Conservation (phyloP, 805 yeast species). For the Suhomyces faveliae region DNA sequence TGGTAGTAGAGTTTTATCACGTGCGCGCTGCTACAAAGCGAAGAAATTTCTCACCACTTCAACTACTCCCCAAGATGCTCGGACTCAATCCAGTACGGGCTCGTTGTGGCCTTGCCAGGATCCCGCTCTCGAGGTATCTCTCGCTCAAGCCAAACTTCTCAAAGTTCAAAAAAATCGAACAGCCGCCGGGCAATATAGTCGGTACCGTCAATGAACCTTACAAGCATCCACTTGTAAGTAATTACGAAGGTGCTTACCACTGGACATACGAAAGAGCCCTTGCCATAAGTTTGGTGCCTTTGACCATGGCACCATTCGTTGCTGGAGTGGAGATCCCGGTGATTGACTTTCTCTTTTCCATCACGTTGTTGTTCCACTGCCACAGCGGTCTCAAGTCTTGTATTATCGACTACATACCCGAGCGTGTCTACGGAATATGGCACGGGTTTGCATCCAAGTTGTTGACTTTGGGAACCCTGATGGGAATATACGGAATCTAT, state of each 20-base stretch:
- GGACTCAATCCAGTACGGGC: background rate
- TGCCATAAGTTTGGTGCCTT: constrained; percentile 71
- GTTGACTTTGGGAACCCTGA: constrained; percentile 67
- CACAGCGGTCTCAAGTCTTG: constrained; percentile 88
- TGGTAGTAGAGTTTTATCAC: background rate
- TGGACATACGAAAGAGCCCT: constrained; percentile 87
- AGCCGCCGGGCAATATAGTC: constrained; percentile 85
- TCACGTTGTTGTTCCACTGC: constrained; percentile 69
- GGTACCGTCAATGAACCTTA: constrained; percentile 95
- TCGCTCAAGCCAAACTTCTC: constrained; percentile 46
- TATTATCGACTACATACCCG: constrained; percentile 89
- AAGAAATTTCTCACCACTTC: background rate
- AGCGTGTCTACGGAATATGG: constrained; percentile 78
- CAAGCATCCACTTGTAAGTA: constrained; percentile 59
- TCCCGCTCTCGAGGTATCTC: constrained; percentile 7
- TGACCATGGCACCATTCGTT: constrained; percentile 71
- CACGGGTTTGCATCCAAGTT: constrained; percentile 66
- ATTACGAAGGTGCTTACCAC: constrained; percentile 80
- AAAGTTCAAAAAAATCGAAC: constrained; percentile 56
- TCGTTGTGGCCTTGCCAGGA: background rate
- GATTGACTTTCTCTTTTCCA: constrained; percentile 68
- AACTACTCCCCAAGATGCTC: background rate
- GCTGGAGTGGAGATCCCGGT: constrained; percentile 70
- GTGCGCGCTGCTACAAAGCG: background rate
- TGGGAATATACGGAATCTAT: constrained; percentile 78